These are phyloP conservation scores for Rickenella mellea DNA, from an alignment of 768 basidiomycete genomes.

Conservation along the genomic window DNA sequence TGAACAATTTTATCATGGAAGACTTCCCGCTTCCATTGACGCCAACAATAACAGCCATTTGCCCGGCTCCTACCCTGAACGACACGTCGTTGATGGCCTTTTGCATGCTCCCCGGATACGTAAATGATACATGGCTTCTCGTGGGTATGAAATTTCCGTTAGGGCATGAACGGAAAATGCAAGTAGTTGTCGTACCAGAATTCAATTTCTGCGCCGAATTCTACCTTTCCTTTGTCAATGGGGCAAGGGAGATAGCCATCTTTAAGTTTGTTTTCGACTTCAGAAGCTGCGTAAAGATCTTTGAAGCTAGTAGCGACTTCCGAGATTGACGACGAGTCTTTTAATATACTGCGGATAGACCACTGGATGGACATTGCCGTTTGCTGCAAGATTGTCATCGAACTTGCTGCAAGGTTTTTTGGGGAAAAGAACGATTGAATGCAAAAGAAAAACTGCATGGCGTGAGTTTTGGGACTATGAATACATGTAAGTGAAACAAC, in stretches of 20 bases:
- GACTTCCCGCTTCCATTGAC: slow-evolving; percentile 49
- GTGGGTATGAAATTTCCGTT: background rate
- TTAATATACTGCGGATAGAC: slow-evolving; percentile 1
- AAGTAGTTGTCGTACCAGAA: background rate
- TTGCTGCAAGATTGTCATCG: slow-evolving; percentile 5
- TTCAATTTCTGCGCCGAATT: slow-evolving; percentile 1
- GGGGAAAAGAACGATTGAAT: background rate
- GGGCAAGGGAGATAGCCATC: slow-evolving; percentile 6
- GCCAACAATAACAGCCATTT: slow-evolving; percentile 49
- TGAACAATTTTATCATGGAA: slow-evolving; percentile 23
- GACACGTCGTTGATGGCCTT: slow-evolving; percentile 28
- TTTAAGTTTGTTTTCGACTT: background rate
- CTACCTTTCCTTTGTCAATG: background rate
- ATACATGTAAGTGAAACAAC: slow-evolving; percentile 8
- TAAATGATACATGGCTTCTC: slow-evolving; percentile 39
- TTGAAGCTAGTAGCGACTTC: slow-evolving; percentile 3
- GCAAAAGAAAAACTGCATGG: background rate
- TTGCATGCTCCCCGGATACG: slow-evolving; percentile 35
- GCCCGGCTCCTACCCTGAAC: slow-evolving; percentile 30
- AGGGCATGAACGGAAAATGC: background rate
- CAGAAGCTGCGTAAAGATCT: slow-evolving; percentile 3
- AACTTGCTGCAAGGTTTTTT: background rate
- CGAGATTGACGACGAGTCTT: background rate
- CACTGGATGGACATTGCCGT: slow-evolving; percentile 1
- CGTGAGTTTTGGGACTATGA: background rate